These are phyloP conservation scores for Fomes fomentarius DNA, from an alignment of 1,284 basidiomycete species.

Conservation along the genomic window DNA sequence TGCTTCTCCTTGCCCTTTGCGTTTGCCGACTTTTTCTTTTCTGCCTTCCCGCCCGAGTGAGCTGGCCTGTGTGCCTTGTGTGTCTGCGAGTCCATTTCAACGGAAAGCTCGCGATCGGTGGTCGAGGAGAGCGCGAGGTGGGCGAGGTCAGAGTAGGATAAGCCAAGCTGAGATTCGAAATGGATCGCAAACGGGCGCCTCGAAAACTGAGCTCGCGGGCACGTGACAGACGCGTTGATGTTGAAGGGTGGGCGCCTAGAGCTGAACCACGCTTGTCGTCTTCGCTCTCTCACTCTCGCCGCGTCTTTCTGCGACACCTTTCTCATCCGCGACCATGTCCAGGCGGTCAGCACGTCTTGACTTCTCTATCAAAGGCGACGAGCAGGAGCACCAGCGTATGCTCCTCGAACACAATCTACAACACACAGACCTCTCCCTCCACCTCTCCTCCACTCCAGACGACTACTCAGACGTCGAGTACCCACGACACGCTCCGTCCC, in stretches of 20 bases:
- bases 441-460: constrained; percentile 54
- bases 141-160: not conserved
- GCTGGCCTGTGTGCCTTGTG: constrained; percentile 82
- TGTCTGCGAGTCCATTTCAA: constrained; percentile 62
- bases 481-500: constrained; percentile 63
- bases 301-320: constrained; percentile 25
- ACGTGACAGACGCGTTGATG: constrained; percentile 32
- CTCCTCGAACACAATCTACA: constrained; percentile 76
- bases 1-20: constrained; percentile 68
- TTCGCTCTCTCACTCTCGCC: not conserved
- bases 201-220: constrained; percentile 11
- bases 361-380: constrained; percentile 63
- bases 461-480: constrained; percentile 61
- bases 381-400: constrained; percentile 71
- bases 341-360: constrained; percentile 33
- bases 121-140: not conserved
- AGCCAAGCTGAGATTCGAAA: not conserved
- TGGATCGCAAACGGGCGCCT: constrained; percentile 11
- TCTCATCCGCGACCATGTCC: constrained; percentile 22
- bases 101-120: not conserved
- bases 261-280: constrained; percentile 16
- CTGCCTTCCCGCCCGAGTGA: constrained; percentile 73
- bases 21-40: constrained; percentile 63
- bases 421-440: constrained; percentile 69
- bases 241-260: constrained; percentile 22